Percentiles rank a stretch among this genome's conserved stretches.
Conservation (phyloP, 306 rosid genomes). For the Gleditsia sinensis region DNA sequence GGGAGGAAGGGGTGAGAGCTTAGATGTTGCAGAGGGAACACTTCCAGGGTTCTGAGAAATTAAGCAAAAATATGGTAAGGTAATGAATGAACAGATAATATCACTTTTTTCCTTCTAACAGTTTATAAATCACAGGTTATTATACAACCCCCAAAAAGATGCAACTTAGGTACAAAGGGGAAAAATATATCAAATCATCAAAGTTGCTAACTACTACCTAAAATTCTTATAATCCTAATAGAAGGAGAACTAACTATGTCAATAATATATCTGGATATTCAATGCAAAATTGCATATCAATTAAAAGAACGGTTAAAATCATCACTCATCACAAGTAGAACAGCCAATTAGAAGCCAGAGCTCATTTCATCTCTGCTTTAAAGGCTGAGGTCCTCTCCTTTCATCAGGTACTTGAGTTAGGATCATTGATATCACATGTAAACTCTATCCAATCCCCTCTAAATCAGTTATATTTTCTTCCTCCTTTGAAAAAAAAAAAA, state of each 20-base stretch:
- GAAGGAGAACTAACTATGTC: neutral
- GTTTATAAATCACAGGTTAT: conserved; percentile 21
- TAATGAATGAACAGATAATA: conserved; percentile 20
- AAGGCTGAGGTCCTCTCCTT: neutral
- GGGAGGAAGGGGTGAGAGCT: conserved; percentile 78
- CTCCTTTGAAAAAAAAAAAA: neutral
- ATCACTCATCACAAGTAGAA: neutral
- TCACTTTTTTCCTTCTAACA: neutral
- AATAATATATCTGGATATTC: neutral
- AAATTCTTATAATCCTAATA: neutral
- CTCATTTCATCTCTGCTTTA: neutral
- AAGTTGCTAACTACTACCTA: conserved; percentile 15
- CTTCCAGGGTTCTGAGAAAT: conserved; percentile 57
- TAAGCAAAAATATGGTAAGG: conserved; percentile 13
- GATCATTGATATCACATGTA: conserved; percentile 6
- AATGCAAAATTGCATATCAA: neutral
- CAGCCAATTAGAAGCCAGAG: no score
- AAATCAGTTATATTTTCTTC: neutral
- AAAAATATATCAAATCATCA: conserved; percentile 21
- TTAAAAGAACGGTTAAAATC: neutral
- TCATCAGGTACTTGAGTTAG: neutral
- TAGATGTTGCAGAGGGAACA: conserved; percentile 65
- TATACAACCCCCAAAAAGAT: neutral
- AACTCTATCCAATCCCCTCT: neutral
- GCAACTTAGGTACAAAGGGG: neutral